These are phyloP conservation scores for Didymella segeticola DNA, from an alignment of 2,329 filamentous ascomycete genomes.

Conservation along the genomic window DNA sequence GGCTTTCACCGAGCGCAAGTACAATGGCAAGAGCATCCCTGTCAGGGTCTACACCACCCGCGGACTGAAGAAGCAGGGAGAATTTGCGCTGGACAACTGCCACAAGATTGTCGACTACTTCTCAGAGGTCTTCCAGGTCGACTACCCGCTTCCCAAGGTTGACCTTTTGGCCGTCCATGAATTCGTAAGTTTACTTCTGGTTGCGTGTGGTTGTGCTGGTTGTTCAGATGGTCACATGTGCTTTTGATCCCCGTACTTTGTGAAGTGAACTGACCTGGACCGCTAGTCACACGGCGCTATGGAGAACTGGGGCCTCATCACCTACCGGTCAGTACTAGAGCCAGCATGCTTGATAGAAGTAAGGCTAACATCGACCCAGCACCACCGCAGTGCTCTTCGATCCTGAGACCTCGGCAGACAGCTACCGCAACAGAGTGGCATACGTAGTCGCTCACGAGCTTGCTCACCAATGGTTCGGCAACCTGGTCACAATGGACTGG, in stretches of 20 bases:
- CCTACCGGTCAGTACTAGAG: slow-evolving; percentile 67
- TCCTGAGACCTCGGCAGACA: slow-evolving; percentile 85
- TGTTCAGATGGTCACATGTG: slow-evolving; percentile 53
- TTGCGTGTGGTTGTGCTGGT: slow-evolving; percentile 28
- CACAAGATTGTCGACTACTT: slow-evolving; percentile 96
- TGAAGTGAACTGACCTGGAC: slow-evolving; percentile 50
- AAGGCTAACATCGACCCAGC: slow-evolving; percentile 28
- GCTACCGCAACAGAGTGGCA: slow-evolving; percentile 91
- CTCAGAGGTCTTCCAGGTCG: slow-evolving; percentile 88
- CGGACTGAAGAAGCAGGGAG: slow-evolving; percentile 91
- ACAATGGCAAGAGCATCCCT: slow-evolving; percentile 88
- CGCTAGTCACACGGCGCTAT: slow-evolving; percentile 77
- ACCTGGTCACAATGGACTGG: slow-evolving; percentile 96
- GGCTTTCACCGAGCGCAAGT: slow-evolving; percentile 84
- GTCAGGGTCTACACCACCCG: slow-evolving; percentile 95
- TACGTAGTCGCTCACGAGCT: slow-evolving; percentile 99
- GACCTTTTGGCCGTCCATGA: slow-evolving; percentile 95
- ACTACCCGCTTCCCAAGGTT: slow-evolving; percentile 91
- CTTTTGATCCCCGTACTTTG: slow-evolving; percentile 17
- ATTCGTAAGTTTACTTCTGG: slow-evolving; percentile 67
- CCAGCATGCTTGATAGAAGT: not conserved
- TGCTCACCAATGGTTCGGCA: slow-evolving; percentile 95
- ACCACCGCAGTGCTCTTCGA: slow-evolving; percentile 97
- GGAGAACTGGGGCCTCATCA: slow-evolving; percentile 99
- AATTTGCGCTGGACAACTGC: slow-evolving; percentile 87